Evolutionary conservation across 148 eudicot genomes (phyloP), one percentile per base, ranked within the genome.

Genomic region (Diospyros lotus): DNA sequence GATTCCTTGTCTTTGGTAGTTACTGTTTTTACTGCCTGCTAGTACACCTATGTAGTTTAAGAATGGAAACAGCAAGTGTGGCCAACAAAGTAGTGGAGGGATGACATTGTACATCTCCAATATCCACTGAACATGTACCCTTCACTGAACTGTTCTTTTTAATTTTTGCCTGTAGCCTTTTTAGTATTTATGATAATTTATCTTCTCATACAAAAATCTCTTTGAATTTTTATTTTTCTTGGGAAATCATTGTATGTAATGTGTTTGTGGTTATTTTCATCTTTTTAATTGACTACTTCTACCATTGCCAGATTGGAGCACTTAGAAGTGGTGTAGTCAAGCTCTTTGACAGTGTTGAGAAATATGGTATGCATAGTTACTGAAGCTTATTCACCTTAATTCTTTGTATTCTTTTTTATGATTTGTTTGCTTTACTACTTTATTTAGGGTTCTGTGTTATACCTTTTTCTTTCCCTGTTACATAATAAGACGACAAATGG

Each of bases 341-440:
- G 84, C 96, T 95, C 58, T 91, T 95, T 79, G 99, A 92, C 84
- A 82, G 89, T 51, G 73, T 84, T 81, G 97, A 92, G 78, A 92
- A 87, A 79, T 92, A 95, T 77, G 99, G 97, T 95, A 85, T 55
- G 91, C 85, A 62, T 39, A 58, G 28, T 10, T 2, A 18, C 17
- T 7, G n/a, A 40, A 38, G 9, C 18, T 73, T 43, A 28, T 45
- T n/a, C 52, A 14, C 48, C 28, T 13, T 4, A 9, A 15, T 52
- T 6, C 41, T 52, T 55, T 38, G 43, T 71, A n/a, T 45, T 15
- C 4, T 28, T 38, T 50, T 50, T 14, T 68, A 56, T 68, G 13
- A 38, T 28, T 50, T 68, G 17, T 58, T 68, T 7, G 9, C 71
- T 50, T 5, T 39, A 51, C 43, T 11, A 11, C 58, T 28, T 15